Base-by-base conservation (phyloP, 1,284 basidiomycete species). In the Veloboletus limbatus region DNA sequence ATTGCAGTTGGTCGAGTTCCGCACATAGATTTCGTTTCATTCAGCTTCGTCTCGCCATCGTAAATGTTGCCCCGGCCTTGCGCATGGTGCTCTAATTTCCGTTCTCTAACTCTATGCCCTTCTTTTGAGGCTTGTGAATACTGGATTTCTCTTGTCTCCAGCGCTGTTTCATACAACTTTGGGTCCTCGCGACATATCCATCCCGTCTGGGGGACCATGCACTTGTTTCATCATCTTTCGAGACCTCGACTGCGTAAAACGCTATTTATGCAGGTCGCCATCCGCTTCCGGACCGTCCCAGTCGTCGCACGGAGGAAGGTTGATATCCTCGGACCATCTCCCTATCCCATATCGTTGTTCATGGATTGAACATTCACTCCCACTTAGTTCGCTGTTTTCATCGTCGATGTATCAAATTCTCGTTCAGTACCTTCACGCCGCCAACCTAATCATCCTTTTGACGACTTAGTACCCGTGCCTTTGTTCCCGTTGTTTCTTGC, bases 101-200 rank as follows among this genome's bases (percentile, higher is more conserved):
- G 52, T 58, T 69, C 66, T 62, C 68, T 69, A 55, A 54, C 56
- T 51, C 56, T 60, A 52, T 59, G 55, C 62, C 63, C 53, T 62
- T 63, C 52, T 55, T 60, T 63, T 57, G 56, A 53, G 58, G 56
- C 49, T 53, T 66, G 67, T 69, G 63, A 65, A 62, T 61, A 62
- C 60, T 61, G 66, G 66, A 61, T 60, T 58, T 61, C 53, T 60
- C 56, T 52, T 58, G 54, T 59, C 62, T 47, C 45, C 36, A 49
- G 45, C 51, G 37, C 20, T 65, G 61, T 54, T 48, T 49, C 51
- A 60, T 66, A 57, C 55, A 53, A 51, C 53, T 58, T 54, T 45
- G 54, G 67, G 63, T 67, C 65, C 65, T 65, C 66, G 54, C 55
- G 78, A 79, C 78, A 76, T 81, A 79, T 81, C 74, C 78, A 78